Evolutionary conservation across 2,329 filamentous ascomycete species (phyloP), one percentile per base, ranked within the genome.

Genomic region (Neophaeococcomyces mojaviensis): DNA sequence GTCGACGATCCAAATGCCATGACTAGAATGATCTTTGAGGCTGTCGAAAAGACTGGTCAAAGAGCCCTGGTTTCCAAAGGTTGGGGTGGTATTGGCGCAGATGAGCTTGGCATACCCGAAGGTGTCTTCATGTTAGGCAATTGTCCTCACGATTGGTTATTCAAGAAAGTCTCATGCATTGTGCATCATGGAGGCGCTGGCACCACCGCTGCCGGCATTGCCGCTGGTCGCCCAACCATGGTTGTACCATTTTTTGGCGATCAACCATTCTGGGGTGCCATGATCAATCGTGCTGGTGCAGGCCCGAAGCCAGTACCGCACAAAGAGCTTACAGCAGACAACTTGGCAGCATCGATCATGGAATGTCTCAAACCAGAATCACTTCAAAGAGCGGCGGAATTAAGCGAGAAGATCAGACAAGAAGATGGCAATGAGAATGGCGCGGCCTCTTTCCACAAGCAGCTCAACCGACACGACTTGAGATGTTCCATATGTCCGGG

Each of bases 101-200:
- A 88, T 56, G 71, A 79, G 26, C 61, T 84, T 3, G 76, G 76
- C 1, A 65, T 88, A n/a, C 86, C 86, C 0, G 79, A 88, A 2
- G 79, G 80, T 3, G 79, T 94, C 1, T 87, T 86, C 60, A 87
- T 94, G 79, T 72, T 94, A 31, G 87, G 85, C 9, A 92, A 90
- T 58, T 81, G 82, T 36, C 88, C 88, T 1, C 88, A 94, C 52
- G 88, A 94, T 65, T 94, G 88, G 88, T 68, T 94, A 0, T 94
- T 94, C 64, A 74, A 86, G 52, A 81, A 76, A 31, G 87, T 94
- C 1, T 84, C 85, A 1, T 82, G 80, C 35, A 88, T 94, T 1
- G 84, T 92, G 4, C 88, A 94, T 59, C 88, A 94, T 52, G 88
- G 88, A 18, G 88, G 88, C 48, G 88, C 88, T 7, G 88, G 88